A percentile compares a stretch with the other conserved stretches of the same genome.
Conservation (phyloP, 257 asterid genomes). For the Scutellaria minor region DNA sequence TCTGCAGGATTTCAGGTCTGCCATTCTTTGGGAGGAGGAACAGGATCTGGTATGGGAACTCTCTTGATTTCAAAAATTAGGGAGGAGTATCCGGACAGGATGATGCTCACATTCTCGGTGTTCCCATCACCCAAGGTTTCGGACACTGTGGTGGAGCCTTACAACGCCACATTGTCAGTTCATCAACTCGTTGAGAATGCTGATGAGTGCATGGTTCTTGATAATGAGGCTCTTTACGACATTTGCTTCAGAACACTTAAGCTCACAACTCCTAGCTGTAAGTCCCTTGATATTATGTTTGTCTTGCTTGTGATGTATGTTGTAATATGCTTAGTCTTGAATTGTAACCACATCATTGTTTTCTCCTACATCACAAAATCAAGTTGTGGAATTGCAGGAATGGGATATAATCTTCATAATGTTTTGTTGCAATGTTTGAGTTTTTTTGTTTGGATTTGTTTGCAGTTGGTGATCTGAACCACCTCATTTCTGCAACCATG, state of each 20-base stretch:
- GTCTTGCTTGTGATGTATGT: neutral
- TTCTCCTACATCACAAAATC: too few relatives aligned
- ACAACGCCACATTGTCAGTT: slow-evolving; percentile 44
- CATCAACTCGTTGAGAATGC: slow-evolving; percentile 49
- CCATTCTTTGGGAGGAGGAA: slow-evolving; percentile 48
- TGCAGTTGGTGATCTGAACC: slow-evolving; percentile 48
- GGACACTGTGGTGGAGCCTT: slow-evolving; percentile 45
- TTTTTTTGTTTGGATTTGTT: neutral
- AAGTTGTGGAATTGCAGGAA: too few relatives aligned
- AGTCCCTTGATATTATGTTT: neutral
- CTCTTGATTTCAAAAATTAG: slow-evolving; percentile 42
- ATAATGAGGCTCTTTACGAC: slow-evolving; percentile 37
- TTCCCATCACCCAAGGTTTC: slow-evolving; percentile 47
- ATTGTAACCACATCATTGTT: neutral
- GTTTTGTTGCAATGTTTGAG: neutral
- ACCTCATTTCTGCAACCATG: slow-evolving; percentile 47
- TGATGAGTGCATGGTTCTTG: slow-evolving; percentile 45
- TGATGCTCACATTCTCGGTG: slow-evolving; percentile 48
- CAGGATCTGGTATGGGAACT: slow-evolving; percentile 47
- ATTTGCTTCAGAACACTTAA: slow-evolving; percentile 38
- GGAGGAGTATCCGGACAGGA: slow-evolving; percentile 48
- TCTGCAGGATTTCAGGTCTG: slow-evolving; percentile 46
- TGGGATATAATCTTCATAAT: too few relatives aligned
- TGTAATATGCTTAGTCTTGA: neutral
- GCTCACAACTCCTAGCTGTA: slow-evolving; percentile 47